Percentiles rank a stretch among this genome's conserved stretches.
Conservation (phyloP, 129 eudicot genomes). For the Tagetes erecta region DNA sequence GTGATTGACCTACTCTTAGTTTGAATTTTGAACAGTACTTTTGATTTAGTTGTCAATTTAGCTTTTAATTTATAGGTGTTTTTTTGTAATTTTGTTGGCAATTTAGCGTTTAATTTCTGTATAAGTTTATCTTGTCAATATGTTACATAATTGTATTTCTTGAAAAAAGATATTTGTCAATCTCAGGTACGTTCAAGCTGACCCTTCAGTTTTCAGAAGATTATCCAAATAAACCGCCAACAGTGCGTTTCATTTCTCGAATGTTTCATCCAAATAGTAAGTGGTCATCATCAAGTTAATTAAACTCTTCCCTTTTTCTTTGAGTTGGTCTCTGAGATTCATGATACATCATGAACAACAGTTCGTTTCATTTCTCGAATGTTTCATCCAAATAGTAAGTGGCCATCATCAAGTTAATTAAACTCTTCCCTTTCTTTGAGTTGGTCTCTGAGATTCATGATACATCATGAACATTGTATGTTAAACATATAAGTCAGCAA, state of each 20-base stretch:
- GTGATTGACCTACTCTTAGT: slow-evolving; percentile 3
- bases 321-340: slow-evolving; percentile 13
- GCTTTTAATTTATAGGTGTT: slow-evolving; percentile 10
- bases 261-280: slow-evolving; percentile 88
- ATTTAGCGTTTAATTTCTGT: background rate
- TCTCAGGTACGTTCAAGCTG: slow-evolving; percentile 73
- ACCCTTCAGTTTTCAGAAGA: slow-evolving; percentile 74
- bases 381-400: slow-evolving; percentile 87
- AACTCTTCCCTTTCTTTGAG: background rate
- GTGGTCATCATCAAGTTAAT: slow-evolving; percentile 27
- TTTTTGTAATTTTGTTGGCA: background rate
- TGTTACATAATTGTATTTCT: slow-evolving; percentile 9
- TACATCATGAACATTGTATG: slow-evolving; percentile 13
- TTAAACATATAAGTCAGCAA: background rate
- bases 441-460: slow-evolving; percentile 15
- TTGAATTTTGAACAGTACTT: background rate
- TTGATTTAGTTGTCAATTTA: slow-evolving; percentile 26
- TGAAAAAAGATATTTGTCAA: slow-evolving; percentile 12
- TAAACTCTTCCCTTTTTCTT: background rate
- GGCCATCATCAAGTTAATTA: slow-evolving; percentile 4
- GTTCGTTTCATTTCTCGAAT: slow-evolving; percentile 80
- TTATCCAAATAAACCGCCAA: slow-evolving; percentile 75
- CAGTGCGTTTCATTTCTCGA: slow-evolving; percentile 77
- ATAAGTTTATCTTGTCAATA: background rate
- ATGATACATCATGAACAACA: slow-evolving; percentile 32